These are phyloP conservation scores for Acacia pycnantha DNA, from an alignment of 331 rosid genomes.

Conservation along the genomic window DNA sequence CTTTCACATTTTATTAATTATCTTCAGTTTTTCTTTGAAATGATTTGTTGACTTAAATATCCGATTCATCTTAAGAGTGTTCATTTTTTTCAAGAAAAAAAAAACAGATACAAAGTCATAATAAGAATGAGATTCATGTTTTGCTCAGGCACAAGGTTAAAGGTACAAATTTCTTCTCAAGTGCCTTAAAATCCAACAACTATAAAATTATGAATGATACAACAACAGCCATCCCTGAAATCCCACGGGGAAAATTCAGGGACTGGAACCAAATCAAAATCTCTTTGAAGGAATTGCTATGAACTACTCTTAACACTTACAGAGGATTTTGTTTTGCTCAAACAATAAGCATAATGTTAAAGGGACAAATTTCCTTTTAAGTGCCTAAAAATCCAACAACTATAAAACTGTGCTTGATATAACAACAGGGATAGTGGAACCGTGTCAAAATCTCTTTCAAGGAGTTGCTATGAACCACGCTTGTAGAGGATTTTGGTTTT, in stretches of 20 bases:
- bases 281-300: conserved; percentile 24
- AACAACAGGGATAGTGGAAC: neutral
- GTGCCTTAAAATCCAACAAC: neutral
- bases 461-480: conserved; percentile 21
- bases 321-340: neutral
- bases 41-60: too few species aligned
- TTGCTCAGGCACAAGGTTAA: neutral
- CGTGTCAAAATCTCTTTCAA: conserved; percentile 22
- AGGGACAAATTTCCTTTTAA: neutral
- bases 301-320: neutral
- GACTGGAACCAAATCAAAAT: conserved; percentile 10
- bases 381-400: neutral
- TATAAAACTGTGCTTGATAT: neutral
- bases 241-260: neutral
- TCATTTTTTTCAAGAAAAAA: too few species aligned
- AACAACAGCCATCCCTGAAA: conserved; percentile 1
- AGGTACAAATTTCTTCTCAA: neutral
- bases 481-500: neutral
- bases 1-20: too few species aligned
- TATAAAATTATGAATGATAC: neutral
- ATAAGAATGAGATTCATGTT: neutral
- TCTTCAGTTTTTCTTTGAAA: too few species aligned
- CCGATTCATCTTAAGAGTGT: too few species aligned
- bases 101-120: neutral
- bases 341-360: neutral